Percentiles rank a stretch among this genome's conserved stretches.
Conservation (phyloP, 2,329 filamentous ascomycete species). For the Ceratocystis albifundus region DNA sequence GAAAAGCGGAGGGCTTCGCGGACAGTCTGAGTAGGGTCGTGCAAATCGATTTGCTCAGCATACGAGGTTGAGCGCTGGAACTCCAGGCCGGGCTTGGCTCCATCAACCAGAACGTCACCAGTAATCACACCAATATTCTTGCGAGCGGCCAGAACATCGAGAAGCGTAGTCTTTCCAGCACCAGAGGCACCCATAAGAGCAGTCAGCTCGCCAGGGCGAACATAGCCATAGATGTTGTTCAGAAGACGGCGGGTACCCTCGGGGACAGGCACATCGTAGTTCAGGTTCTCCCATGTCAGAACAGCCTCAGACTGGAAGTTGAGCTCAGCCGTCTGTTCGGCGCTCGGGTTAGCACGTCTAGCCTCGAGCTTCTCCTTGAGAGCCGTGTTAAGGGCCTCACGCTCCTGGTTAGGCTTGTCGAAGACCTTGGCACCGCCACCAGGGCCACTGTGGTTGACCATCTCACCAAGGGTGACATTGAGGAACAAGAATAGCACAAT, state of each 20-base stretch:
- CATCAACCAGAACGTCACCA: constrained; percentile 48
- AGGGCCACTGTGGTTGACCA: constrained; percentile 58
- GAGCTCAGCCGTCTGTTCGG: constrained; percentile 39
- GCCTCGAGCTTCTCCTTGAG: constrained; percentile 48
- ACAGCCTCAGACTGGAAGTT: constrained; percentile 50
- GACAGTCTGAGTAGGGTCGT: constrained; percentile 51
- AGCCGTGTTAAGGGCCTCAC: constrained; percentile 52
- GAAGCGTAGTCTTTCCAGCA: constrained; percentile 76
- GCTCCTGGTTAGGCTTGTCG: constrained; percentile 60
- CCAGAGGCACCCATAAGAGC: constrained; percentile 73
- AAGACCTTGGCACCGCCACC: constrained; percentile 72
- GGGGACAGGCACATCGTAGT: constrained; percentile 57
- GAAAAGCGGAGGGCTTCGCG: constrained; percentile 54
- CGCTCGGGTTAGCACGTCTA: constrained; percentile 35
- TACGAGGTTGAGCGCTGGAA: constrained; percentile 53
- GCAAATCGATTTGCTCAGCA: constrained; percentile 51
- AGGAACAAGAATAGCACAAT: constrained; percentile 63
- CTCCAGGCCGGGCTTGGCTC: constrained; percentile 43
- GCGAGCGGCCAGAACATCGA: constrained; percentile 58
- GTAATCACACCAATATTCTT: constrained; percentile 51
- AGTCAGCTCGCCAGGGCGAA: constrained; percentile 64
- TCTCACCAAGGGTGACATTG: constrained; percentile 69
- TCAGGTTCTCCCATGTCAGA: constrained; percentile 79
- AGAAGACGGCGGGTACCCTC: constrained; percentile 46
- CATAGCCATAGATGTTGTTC: constrained; percentile 52